Evolutionary conservation across 129 eudicot species (phyloP).

Genomic region (Calendula officinalis): DNA sequence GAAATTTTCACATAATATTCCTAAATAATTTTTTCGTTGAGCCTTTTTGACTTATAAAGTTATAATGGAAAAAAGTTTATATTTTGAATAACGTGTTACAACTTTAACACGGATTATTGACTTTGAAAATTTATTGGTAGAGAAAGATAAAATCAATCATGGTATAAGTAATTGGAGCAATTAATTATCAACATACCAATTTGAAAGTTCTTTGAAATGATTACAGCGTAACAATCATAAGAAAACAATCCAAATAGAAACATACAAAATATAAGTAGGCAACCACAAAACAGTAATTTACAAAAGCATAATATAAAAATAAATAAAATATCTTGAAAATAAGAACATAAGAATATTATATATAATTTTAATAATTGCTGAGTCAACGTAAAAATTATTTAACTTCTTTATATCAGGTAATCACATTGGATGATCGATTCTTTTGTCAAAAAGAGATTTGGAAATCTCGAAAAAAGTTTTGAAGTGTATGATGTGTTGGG

Average conservation of each 20-base stretch:
- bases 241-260: not conserved
- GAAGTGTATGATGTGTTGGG: conserved; percentile 5
- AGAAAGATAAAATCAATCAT: not conserved
- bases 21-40: not conserved
- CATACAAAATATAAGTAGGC: not conserved
- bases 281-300: not conserved
- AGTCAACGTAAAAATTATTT: conserved; percentile 8
- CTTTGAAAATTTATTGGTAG: not conserved
- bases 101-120: conserved; percentile 4
- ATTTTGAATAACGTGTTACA: not conserved
- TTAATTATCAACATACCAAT: too few species aligned
- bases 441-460: conserved; percentile 13
- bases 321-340: not conserved
- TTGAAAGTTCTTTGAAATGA: too few species aligned
- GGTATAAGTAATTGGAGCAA: too few species aligned
- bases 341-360: not conserved
- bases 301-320: not conserved
- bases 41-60: conserved; percentile 19
- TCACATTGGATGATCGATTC: conserved; percentile 4
- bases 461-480: conserved; percentile 17
- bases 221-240: not conserved
- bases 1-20: conserved; percentile 12
- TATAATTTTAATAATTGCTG: too few species aligned
- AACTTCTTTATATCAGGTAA: not conserved
- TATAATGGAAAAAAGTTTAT: not conserved